A percentile compares a stretch with the other conserved stretches of the same genome.
Evolutionary conservation across 805 yeast genomes (phyloP).

Genomic region (Novakomyces olei): DNA sequence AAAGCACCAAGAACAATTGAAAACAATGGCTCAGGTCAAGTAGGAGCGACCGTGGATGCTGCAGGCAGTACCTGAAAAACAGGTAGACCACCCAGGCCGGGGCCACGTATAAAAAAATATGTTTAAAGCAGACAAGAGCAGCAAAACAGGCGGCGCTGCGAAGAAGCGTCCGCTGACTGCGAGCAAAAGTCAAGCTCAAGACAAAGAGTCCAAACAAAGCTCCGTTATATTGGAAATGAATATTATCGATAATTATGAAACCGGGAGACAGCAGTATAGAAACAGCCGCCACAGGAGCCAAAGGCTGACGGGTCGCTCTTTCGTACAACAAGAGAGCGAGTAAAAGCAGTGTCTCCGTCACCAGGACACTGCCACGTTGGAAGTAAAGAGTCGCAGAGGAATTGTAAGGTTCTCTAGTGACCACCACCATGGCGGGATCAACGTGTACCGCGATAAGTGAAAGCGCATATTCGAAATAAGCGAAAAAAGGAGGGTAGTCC

Average conservation of each 20-base stretch:
- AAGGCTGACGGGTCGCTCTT: constrained; percentile 12
- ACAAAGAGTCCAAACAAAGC: constrained; percentile 71
- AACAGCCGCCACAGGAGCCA: constrained; percentile 51
- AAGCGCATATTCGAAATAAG: constrained; percentile 73
- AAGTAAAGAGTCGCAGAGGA: constrained; percentile 21
- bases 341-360: constrained; percentile 52
- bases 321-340: constrained; percentile 51
- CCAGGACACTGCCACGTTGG: constrained; percentile 62
- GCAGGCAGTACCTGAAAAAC: constrained; percentile 46
- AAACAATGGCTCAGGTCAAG: constrained; percentile 23
- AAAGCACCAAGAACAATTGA: constrained; percentile 38
- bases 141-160: constrained; percentile 34
- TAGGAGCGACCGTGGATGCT: not conserved
- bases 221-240: constrained; percentile 93
- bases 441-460: constrained; percentile 21
- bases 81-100: constrained; percentile 78
- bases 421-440: constrained; percentile 10
- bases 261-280: constrained; percentile 80
- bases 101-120: constrained; percentile 76
- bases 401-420: constrained; percentile 6
- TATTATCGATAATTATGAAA: constrained; percentile 71
- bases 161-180: constrained; percentile 27
- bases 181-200: constrained; percentile 50
- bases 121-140: constrained; percentile 72
- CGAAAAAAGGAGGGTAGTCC: constrained; percentile 95